Percentiles rank a stretch among this genome's conserved stretches.
phyloP scores from a whole-genome alignment of 148 eudicot species.

The Vaccinium darrowii region DNA sequence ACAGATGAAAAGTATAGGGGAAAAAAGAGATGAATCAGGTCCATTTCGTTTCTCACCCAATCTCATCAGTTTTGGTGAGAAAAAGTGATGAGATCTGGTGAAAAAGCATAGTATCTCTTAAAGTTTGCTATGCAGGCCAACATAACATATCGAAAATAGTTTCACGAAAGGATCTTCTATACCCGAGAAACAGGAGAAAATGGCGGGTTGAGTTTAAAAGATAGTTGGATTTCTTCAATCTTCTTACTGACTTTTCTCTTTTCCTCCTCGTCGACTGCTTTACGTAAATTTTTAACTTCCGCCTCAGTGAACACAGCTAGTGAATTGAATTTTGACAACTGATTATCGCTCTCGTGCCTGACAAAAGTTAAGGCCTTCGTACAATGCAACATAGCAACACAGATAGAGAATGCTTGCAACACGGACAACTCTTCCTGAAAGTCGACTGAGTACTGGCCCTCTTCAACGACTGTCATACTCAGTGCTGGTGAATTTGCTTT shows the following conservation, averaged over 20 bases:
- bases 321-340: constrained; percentile 48
- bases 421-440: constrained; percentile 80
- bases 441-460: constrained; percentile 61
- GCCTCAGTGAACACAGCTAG: constrained; percentile 53
- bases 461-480: constrained; percentile 41
- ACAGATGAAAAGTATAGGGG: no score
- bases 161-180: constrained; percentile 19
- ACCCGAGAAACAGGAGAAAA: constrained; percentile 89
- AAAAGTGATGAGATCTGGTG: no score
- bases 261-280: constrained; percentile 56
- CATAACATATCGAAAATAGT: no score
- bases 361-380: constrained; percentile 52
- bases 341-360: constrained; percentile 45
- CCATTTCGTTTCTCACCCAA: neutral
- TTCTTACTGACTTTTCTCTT: constrained; percentile 37
- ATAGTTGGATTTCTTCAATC: constrained; percentile 40
- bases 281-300: constrained; percentile 54
- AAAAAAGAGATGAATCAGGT: neutral
- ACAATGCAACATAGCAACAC: constrained; percentile 69
- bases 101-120: neutral
- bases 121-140: neutral
- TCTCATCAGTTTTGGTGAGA: neutral
- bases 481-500: constrained; percentile 57
- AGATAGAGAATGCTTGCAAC: constrained; percentile 79
- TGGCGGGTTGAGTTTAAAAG: constrained; percentile 75